Evolutionary conservation across 2,329 filamentous ascomycete genomes (phyloP).

Genomic region (Periconia sp.): DNA sequence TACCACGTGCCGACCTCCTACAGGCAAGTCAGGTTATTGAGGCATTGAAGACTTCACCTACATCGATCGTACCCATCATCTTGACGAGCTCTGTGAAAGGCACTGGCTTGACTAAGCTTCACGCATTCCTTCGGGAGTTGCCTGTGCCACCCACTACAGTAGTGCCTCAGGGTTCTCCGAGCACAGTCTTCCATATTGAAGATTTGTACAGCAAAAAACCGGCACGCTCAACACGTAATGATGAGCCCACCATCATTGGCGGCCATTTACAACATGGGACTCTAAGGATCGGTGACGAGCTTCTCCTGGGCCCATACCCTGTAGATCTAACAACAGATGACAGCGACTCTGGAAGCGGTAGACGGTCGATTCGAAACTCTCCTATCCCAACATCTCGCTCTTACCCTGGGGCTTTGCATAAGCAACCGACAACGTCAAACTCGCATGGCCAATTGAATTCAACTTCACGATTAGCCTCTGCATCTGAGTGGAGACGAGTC

Average conservation of each 20-base stretch:
- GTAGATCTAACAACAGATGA: slow-evolving; percentile 35
- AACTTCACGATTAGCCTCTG: background rate
- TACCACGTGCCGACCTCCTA: slow-evolving; percentile 59
- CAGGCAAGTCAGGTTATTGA: slow-evolving; percentile 59
- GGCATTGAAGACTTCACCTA: slow-evolving; percentile 51
- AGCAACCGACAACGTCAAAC: slow-evolving; percentile 6
- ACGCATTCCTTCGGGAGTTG: slow-evolving; percentile 76
- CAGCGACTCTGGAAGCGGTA: slow-evolving; percentile 39
- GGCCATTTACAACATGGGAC: slow-evolving; percentile 80
- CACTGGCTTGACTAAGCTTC: slow-evolving; percentile 75
- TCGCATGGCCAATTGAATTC: slow-evolving; percentile 2
- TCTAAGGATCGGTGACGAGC: slow-evolving; percentile 74
- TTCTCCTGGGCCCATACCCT: slow-evolving; percentile 74
- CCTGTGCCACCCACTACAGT: slow-evolving; percentile 57
- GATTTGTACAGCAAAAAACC: slow-evolving; percentile 74
- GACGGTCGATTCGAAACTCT: slow-evolving; percentile 20
- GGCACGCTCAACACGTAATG: slow-evolving; percentile 15
- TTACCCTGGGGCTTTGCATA: slow-evolving; percentile 50
- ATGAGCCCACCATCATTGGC: slow-evolving; percentile 66
- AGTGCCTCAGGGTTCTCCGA: slow-evolving; percentile 49
- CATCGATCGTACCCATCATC: slow-evolving; percentile 72
- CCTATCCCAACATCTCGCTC: slow-evolving; percentile 48
- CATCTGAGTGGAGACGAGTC: slow-evolving; percentile 73
- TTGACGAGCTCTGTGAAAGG: slow-evolving; percentile 87
- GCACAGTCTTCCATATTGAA: slow-evolving; percentile 82